Evolutionary conservation across 2,329 filamentous ascomycete species (phyloP).

Genomic region (Scedosporium dehoogii): DNA sequence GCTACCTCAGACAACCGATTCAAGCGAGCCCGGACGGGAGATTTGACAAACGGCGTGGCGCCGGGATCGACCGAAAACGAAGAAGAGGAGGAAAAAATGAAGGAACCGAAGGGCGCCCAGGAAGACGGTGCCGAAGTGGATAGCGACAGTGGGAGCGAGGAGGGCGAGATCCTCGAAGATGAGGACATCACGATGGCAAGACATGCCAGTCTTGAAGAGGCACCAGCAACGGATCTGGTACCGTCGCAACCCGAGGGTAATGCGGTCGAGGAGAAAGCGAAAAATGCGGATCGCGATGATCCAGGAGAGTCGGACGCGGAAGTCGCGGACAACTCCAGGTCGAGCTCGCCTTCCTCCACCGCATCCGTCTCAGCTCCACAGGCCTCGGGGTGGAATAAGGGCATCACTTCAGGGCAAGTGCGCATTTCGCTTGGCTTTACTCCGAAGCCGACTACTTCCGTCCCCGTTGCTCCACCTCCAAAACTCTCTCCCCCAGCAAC

Average conservation of each 20-base stretch:
- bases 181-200: slow-evolving; percentile 1
- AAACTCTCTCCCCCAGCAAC: not conserved
- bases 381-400: slow-evolving; percentile 1
- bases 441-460: not conserved
- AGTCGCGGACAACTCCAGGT: not conserved
- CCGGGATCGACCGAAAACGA: not conserved
- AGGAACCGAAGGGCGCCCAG: not conserved
- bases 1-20: not conserved
- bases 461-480: not conserved
- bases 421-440: not conserved
- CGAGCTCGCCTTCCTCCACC: not conserved
- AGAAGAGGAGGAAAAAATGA: not conserved
- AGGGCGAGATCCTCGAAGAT: slow-evolving; percentile 22
- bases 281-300: not conserved
- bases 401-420: slow-evolving; percentile 6
- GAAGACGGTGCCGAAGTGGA: not conserved
- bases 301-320: not conserved
- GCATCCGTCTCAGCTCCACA: not conserved
- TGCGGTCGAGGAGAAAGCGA: not conserved
- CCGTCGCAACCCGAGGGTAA: not conserved
- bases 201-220: not conserved
- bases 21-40: slow-evolving; percentile 1
- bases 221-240: not conserved
- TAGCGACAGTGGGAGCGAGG: slow-evolving; percentile 15
- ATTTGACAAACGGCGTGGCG: not conserved